Base-by-base conservation (phyloP, 257 asterid genomes). In the Eustoma russellianum region DNA sequence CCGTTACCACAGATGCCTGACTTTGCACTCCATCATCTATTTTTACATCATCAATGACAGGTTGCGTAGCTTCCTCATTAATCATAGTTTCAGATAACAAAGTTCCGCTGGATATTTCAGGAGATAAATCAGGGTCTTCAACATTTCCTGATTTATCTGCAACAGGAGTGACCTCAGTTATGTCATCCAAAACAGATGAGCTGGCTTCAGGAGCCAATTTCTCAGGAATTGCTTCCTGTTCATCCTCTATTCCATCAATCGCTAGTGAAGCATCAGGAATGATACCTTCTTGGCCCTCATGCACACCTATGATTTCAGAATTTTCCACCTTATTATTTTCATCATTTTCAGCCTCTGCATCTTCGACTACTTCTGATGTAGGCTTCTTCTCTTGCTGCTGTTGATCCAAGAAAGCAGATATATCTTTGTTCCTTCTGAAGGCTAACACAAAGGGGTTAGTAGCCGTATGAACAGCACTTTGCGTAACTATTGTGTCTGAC, bases 401-500 rank as follows among this genome's bases (percentile, higher is more conserved):
- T 64, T 82, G 77, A 48, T 83, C 97, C 56, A 92, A 63, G 71
- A 88, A 92, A 5, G 80, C 68, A 45, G 99, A 71, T 45, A 92
- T 85, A 28, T 56, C 97, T 64, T 70, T 34, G 60, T 80, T 83
- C 34, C 70, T 63, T 35, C 84, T 90, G 64, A 92, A 88, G 50
- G 95, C 97, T 53, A 81, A 65, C 54, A 77, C 72, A 70, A 92
- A 92, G 59, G 99, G 95, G 69, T 92, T 92, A 14, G 88, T 85
- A 17, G 94, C 91, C 12, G 70, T 52, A 70, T 85, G 83, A 16
- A 77, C 73, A 61, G 65, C 82, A 52, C 93, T 88, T 70, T 63
- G 79, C 33, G 14, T 70, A 50, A 85, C 74, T 75, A 72, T 72
- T 19, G 74, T 45, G 59, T 88, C 95, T 77, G 81, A 69, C 66